Conservation (phyloP, 2,329 filamentous ascomycete genomes). For the Amesomyces nigricolor region DNA sequence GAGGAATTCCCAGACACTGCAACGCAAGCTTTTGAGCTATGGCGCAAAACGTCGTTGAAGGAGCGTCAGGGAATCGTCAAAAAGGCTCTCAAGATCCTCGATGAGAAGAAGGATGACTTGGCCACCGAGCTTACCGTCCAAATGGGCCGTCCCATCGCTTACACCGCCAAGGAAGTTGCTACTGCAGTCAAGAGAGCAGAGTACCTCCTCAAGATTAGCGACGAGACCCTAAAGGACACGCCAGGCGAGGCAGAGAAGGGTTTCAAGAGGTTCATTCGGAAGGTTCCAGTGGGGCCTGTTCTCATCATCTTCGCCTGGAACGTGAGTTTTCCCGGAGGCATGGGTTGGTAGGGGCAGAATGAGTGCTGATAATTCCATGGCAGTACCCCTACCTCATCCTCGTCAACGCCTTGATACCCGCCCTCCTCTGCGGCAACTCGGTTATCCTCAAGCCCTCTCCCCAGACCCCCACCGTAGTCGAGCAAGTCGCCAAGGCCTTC, state of each 20-base stretch:
- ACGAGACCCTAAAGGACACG: slow-evolving; percentile 71
- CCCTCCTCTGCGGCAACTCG: slow-evolving; percentile 82
- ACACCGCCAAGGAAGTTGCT: slow-evolving; percentile 73
- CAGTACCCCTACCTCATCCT: slow-evolving; percentile 94
- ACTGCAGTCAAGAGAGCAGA: slow-evolving; percentile 82
- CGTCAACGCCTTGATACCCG: slow-evolving; percentile 86
- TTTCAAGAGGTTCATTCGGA: slow-evolving; percentile 85
- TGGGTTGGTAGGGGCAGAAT: neutral
- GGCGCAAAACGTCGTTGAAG: slow-evolving; percentile 66
- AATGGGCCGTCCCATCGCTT: slow-evolving; percentile 91
- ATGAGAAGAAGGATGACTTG: slow-evolving; percentile 69
- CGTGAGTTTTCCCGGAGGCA: slow-evolving; percentile 46
- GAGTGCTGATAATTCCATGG: slow-evolving; percentile 2
- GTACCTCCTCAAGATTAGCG: slow-evolving; percentile 78
- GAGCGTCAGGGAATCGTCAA: slow-evolving; percentile 76
- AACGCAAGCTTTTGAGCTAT: slow-evolving; percentile 69
- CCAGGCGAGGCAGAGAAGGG: slow-evolving; percentile 78
- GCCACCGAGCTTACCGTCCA: slow-evolving; percentile 83
- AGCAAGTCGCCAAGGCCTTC: slow-evolving; percentile 75
- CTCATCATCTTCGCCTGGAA: slow-evolving; percentile 95
- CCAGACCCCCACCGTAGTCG: slow-evolving; percentile 86
- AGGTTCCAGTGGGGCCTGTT: slow-evolving; percentile 80
- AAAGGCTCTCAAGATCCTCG: slow-evolving; percentile 68
- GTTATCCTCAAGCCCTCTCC: slow-evolving; percentile 94
- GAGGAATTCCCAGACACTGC: slow-evolving; percentile 65